Base-by-base conservation (phyloP, 768 basidiomycete species). In the Psilocybe tampanensis region DNA sequence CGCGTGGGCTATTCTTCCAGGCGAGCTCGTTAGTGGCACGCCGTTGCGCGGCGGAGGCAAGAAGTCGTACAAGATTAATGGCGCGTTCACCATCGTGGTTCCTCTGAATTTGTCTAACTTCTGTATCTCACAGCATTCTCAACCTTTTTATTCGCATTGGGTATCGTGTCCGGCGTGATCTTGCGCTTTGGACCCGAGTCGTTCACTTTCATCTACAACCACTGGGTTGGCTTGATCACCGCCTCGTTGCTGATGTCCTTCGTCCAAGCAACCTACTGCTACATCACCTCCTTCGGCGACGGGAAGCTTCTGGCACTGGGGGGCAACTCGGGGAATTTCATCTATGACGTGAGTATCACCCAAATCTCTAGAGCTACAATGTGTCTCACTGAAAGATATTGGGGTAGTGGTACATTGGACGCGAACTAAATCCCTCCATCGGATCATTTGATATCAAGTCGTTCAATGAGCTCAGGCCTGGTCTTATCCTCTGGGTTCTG, bases 31-130 rank as follows among this genome's bases (percentile, higher is more conserved):
- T 5, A 77, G 89, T 45, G 94, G 94, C 21, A 82, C 76, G 22
- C 75, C 77, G 8, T 71, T 96, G 64, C 81, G 97, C 44, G 87
- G 85, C 41, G 95, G 95, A 0, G 78, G 76, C 52, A 87, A 80
- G 66, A 88, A 90, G 69, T 73, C 80, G 58, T 99, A 99, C 80
- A 98, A 92, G 76, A 94, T 97, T 58, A 98, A 99, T 75, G 95
- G 95, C 95, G 67, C 64, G 81, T 71, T 21, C 9, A n/a, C 9
- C 5, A 29, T 39, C 34, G 26, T 42, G 49, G 18, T 45, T 21
- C 12, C 17, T 33, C n/a, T 11, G 17, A 21, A 45, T 52, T 33
- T 54, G 26, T 23, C 43, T 9, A 24, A 55, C 29, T 9, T 23
- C 55, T 39, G 22, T 36, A 5, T 49, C 36, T 39, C n/a, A 36